Base-by-base conservation (phyloP, 179 eudicot genomes). In the Beta lomatogona region DNA sequence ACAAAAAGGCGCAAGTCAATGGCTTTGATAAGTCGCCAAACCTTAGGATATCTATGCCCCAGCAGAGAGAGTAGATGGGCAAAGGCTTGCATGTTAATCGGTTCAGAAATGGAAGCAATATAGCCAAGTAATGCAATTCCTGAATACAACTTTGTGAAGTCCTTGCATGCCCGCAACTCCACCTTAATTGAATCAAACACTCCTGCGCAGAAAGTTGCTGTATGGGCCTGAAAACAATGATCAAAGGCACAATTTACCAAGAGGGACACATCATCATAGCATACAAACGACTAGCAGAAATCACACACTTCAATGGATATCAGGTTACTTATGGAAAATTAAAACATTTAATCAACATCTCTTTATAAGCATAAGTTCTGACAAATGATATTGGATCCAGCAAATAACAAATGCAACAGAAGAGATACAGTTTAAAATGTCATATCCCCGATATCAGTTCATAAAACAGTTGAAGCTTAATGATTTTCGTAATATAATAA, bases 11-110 rank as follows among this genome's bases (percentile, higher is more conserved):
- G 12, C 63, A 15, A 50, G 44, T 31, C 45, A 59, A 71, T 15
- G 21, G 65, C 74, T 28, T 74, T 18, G n/a, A 58, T 57, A 85
- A 72, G 60, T 13, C 48, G 59, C 73, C 93, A 55, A 76, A 97
- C 99, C 99, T 92, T 95, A 22, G 99, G 98, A 89, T 89, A 97
- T 75, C 99, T 94, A 83, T 97, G 98, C 77, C 86, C 89, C 45
- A 95, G 93, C 89, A 94, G 93, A 79, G 89, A 80, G 52, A 95
- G 89, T 70, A 97, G 91, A 87, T 88, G 90, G 50, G 93, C 80
- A 82, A 97, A 93, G 80, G 97, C 98, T 83, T 80, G 88, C 59
- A 70, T 75, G 80, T 87, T 89, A 82, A 92, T 84, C 16, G 97
- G 83, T 72, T 89, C 93, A 21, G 89, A 74, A 79, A 91, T 82